Evolutionary conservation across 169 alveolate species (phyloP), one percentile per base, ranked within the genome.

Genomic region (Cryptosporidium andersoni): DNA sequence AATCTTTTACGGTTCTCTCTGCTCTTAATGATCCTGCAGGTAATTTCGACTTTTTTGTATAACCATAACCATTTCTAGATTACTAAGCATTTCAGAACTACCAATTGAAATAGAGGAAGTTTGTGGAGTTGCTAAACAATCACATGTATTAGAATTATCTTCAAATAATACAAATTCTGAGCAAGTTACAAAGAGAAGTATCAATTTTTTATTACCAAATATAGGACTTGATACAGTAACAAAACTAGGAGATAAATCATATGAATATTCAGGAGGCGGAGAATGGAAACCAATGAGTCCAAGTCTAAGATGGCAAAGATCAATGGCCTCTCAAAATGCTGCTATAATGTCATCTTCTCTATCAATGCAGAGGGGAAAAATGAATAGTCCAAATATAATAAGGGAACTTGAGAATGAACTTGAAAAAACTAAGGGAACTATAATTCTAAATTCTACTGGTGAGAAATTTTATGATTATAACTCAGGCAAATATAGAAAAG

Each of bases 21-120:
- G 62, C 42, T 12, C 39, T 58, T 49, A 68, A 58, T 16, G 85
- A 74, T 55, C 85, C 85, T 43, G 85, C 85, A 74, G 85, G 85
- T 74, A 74, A 42, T 66, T 74, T 7, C 2, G 34, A 8, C 58
- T 37, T 7, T 0, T 7, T 64, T 7, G 4, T n/a, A 34, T 64
- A 7, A 11, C 12, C 3, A 34, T 64, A 7, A 11, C 12, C 3
- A 16, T 2, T 8, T n/a, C 36, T 4, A 14, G 7, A 42, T 60
- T n/a, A 40, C 34, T 62, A 56, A 34, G 25, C n/a, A 1, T 56
- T 16, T 64, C 47, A 64, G 85, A 74, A 51, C 36, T 55, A 47
- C 74, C 55, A 47, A 37, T 74, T 40, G 60, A 58, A 8, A 43
- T 45, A n/a, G 67, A 74, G 11, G 74, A 51, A 4, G 25, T 25